phyloP scores from a whole-genome alignment of 257 asterid genomes.

The Rubia yunnanensis region DNA sequence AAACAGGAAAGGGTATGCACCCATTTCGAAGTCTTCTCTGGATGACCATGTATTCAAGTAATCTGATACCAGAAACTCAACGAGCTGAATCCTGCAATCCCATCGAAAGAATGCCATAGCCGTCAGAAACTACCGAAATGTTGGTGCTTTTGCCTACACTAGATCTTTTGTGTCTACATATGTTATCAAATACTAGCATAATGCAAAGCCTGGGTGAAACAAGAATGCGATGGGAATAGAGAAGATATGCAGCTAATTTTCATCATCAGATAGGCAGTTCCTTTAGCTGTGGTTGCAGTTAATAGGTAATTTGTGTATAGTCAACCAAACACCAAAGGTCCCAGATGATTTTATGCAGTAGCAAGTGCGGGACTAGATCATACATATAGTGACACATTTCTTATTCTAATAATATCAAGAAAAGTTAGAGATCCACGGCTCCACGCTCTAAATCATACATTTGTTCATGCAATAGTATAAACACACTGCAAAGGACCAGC shows the following conservation, averaged over 20 bases:
- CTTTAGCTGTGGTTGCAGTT: neutral
- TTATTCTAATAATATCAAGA: too few species aligned
- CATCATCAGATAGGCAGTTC: neutral
- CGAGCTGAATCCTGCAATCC: conserved; percentile 87
- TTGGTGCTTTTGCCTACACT: neutral
- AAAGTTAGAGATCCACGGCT: too few species aligned
- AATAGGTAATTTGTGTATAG: neutral
- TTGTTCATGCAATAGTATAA: too few species aligned
- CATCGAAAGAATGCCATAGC: conserved; percentile 11
- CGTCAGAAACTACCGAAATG: neutral
- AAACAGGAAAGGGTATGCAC: conserved; percentile 29
- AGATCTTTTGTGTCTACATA: neutral
- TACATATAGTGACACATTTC: too few species aligned
- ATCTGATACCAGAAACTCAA: conserved; percentile 81
- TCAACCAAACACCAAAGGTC: neutral
- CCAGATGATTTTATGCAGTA: neutral
- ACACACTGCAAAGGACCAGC: too few species aligned
- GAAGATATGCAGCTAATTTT: neutral
- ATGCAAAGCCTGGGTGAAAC: neutral
- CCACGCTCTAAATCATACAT: too few species aligned
- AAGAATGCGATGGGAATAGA: neutral
- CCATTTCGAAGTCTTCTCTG: conserved; percentile 43
- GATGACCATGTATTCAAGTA: conserved; percentile 61
- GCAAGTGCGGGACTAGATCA: too few species aligned
- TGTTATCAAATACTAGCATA: neutral